A percentile compares a stretch with the other conserved stretches of the same genome.
Conservation (phyloP, 257 asterid genomes). For the Salvia miltiorrhiza region DNA sequence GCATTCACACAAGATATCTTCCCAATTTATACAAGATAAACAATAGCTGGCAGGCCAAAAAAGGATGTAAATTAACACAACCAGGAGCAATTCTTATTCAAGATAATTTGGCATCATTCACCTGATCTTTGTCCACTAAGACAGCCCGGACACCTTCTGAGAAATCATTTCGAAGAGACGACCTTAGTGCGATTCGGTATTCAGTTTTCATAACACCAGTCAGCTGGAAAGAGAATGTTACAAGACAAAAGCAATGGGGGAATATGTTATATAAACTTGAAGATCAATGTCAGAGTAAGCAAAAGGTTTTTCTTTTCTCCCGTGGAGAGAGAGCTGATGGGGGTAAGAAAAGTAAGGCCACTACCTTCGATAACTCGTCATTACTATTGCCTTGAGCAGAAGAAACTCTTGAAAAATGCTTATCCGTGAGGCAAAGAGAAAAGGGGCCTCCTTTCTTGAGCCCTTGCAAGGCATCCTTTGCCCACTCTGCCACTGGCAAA, state of each 20-base stretch:
- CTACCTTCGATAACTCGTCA: conserved; percentile 63
- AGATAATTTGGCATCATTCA: conserved; percentile 25
- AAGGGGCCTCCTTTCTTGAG: conserved; percentile 88
- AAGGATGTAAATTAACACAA: not conserved
- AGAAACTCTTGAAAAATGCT: conserved; percentile 71
- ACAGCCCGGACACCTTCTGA: conserved; percentile 95
- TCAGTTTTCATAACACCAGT: conserved; percentile 86
- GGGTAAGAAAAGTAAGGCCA: conserved; percentile 11
- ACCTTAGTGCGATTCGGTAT: conserved; percentile 76
- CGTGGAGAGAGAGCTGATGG: conserved; percentile 5
- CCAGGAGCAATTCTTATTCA: not conserved
- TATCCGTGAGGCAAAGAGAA: conserved; percentile 78
- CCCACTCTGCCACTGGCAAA: conserved; percentile 91
- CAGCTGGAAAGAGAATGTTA: conserved; percentile 48
- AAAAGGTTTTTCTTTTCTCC: not conserved
- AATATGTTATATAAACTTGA: conserved; percentile 1
- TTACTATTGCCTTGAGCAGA: conserved; percentile 54
- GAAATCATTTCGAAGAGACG: conserved; percentile 76
- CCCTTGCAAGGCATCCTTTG: conserved; percentile 92
- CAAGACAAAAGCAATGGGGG: conserved; percentile 12
- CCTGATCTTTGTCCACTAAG: conserved; percentile 97
- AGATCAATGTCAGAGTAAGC: not conserved
- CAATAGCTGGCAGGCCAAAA: not conserved
- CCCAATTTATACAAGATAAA: not conserved
- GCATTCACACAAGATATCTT: not conserved